Conservation (phyloP, 2,329 filamentous ascomycete genomes). For the Diplodia seriata region DNA sequence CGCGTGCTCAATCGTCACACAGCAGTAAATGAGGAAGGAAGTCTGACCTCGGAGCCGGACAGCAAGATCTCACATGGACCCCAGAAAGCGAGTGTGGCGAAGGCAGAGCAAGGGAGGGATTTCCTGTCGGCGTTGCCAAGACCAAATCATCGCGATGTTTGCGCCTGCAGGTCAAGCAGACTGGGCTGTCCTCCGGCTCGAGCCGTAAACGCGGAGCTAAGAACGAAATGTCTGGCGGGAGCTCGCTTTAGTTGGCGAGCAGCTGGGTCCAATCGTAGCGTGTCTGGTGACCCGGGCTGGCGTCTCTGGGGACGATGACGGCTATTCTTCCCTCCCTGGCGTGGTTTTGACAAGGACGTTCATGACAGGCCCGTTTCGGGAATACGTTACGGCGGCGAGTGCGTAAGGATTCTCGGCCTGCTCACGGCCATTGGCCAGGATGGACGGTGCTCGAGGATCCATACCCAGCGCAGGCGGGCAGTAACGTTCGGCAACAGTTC, state of each 20-base stretch:
- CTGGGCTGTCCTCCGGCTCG: constrained; percentile 22
- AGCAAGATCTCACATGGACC: constrained; percentile 11
- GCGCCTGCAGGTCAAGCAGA: constrained; percentile 18
- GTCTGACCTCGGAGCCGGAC: constrained; percentile 14
- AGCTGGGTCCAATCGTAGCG: constrained; percentile 10
- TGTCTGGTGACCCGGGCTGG: constrained; percentile 5
- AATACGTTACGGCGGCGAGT: background rate
- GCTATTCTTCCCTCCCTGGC: constrained; percentile 27
- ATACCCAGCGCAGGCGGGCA: constrained; percentile 16
- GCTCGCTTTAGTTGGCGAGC: background rate
- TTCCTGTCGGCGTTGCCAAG: constrained; percentile 14
- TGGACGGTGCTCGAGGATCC: constrained; percentile 2
- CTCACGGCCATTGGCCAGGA: constrained; percentile 11
- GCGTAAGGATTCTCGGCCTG: constrained; percentile 7
- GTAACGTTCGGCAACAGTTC: constrained; percentile 12
- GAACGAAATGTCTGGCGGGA: constrained; percentile 6
- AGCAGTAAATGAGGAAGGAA: constrained; percentile 18
- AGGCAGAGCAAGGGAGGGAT: constrained; percentile 20
- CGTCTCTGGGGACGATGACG: constrained; percentile 15
- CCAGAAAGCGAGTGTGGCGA: constrained; percentile 11
- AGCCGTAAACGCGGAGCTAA: constrained; percentile 13
- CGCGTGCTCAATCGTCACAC: constrained; percentile 20
- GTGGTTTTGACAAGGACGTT: constrained; percentile 6
- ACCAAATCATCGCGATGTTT: constrained; percentile 6
- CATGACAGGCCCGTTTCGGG: constrained; percentile 11